These are phyloP conservation scores for Gypsophila paniculata DNA, from an alignment of 179 eudicot genomes.

Conservation along the genomic window DNA sequence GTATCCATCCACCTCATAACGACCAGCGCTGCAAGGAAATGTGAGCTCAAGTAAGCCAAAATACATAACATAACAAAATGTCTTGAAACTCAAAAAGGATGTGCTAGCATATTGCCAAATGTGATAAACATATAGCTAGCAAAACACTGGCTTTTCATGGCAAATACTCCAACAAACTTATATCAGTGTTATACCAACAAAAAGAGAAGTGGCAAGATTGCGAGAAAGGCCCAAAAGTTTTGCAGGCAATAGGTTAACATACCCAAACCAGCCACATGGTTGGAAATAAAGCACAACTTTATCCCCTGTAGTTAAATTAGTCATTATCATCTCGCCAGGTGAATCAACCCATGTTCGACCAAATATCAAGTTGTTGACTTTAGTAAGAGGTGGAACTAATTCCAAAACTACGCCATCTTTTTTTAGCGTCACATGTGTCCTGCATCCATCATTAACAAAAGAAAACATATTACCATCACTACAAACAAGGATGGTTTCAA, in stretches of 20 bases:
- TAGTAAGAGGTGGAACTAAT: constrained; percentile 89
- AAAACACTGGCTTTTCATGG: background rate
- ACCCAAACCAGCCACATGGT: constrained; percentile 99
- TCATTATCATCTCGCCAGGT: constrained; percentile 88
- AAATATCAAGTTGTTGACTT: constrained; percentile 82
- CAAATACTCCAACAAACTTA: constrained; percentile 5
- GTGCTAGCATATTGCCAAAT: background rate
- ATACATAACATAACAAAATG: background rate
- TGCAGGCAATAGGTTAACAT: constrained; percentile 24
- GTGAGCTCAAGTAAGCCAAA: constrained; percentile 15
- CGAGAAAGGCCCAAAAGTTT: background rate
- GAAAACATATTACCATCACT: too few species aligned
- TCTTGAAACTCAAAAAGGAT: background rate
- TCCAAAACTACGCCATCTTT: constrained; percentile 76
- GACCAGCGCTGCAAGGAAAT: constrained; percentile 65
- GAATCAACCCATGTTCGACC: constrained; percentile 98
- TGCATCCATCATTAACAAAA: too few species aligned
- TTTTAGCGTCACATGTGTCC: constrained; percentile 75
- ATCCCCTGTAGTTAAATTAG: constrained; percentile 84
- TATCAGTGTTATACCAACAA: background rate
- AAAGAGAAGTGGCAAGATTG: background rate
- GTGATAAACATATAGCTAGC: background rate
- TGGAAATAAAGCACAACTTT: constrained; percentile 93
- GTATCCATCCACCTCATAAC: constrained; percentile 97
- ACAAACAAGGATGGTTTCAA: too few species aligned